phyloP scores from a whole-genome alignment of 805 yeast genomes.

The Schwanniomyces yamadae region DNA sequence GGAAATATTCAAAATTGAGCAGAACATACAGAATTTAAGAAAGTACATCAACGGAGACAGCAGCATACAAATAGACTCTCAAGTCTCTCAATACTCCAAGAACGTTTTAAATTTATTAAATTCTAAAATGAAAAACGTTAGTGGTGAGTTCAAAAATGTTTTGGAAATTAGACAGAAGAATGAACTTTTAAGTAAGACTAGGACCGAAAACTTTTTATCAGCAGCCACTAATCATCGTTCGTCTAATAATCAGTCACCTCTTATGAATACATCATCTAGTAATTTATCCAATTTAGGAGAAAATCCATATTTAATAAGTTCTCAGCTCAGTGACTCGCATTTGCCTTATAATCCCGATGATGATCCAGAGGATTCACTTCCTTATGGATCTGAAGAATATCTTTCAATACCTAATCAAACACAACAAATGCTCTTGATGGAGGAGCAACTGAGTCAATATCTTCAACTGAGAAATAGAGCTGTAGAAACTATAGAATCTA shows the following conservation, averaged over 20 bases:
- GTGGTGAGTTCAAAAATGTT: conserved; percentile 90
- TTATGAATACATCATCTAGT: conserved; percentile 11
- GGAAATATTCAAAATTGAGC: conserved; percentile 79
- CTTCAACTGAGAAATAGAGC: conserved; percentile 83
- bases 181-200: conserved; percentile 73
- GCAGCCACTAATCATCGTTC: conserved; percentile 32
- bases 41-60: conserved; percentile 46
- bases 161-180: conserved; percentile 81
- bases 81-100: conserved; percentile 69
- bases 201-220: conserved; percentile 83
- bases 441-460: conserved; percentile 77
- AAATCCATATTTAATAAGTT: conserved; percentile 34
- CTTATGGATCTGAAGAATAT: conserved; percentile 40
- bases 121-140: conserved; percentile 86
- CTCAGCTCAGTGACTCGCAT: conserved; percentile 12
- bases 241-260: conserved; percentile 28
- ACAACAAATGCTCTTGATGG: conserved; percentile 66
- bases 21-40: conserved; percentile 62
- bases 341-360: conserved; percentile 25
- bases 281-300: conserved; percentile 28
- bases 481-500: conserved; percentile 94
- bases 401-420: conserved; percentile 83
- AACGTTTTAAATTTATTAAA: conserved; percentile 86
- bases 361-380: conserved; percentile 25
- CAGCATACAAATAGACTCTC: conserved; percentile 49